Conservation (phyloP, 2,329 filamentous ascomycete genomes). For the Colletotrichum sp. region DNA sequence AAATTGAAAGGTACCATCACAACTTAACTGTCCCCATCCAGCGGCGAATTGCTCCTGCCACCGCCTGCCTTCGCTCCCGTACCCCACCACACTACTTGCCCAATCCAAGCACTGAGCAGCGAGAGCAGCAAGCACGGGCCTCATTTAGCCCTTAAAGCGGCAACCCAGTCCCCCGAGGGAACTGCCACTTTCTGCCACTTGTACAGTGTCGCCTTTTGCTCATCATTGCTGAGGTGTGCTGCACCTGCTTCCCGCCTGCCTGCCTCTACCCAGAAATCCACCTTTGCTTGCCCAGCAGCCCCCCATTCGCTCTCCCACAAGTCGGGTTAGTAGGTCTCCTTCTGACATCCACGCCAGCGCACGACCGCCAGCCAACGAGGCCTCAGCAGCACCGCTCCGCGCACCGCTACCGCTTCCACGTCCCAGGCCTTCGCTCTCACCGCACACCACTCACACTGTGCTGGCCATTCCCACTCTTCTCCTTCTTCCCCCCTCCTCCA, state of each 20-base stretch:
- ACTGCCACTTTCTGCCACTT: conserved; percentile 17
- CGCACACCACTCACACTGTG: conserved; percentile 16
- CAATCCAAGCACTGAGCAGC: conserved; percentile 6
- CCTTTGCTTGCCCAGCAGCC: background rate
- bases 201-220: conserved; percentile 5
- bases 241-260: background rate
- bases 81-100: conserved; percentile 21
- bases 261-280: background rate
- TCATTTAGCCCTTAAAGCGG: conserved; percentile 7
- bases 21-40: background rate
- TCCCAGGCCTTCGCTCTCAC: conserved; percentile 1
- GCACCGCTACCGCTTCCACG: background rate
- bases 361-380: background rate
- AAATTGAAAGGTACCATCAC: background rate
- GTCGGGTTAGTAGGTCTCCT: conserved; percentile 19
- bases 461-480: conserved; percentile 22
- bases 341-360: conserved; percentile 20
- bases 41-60: background rate
- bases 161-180: conserved; percentile 1
- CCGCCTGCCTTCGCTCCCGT: conserved; percentile 7
- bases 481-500: conserved; percentile 25
- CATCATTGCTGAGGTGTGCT: background rate
- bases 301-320: conserved; percentile 19
- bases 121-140: background rate
- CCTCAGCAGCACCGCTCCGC: conserved; percentile 2